phyloP scores from a whole-genome alignment of 495 filamentous ascomycete species.

The Lasiosphaeris hirsuta region DNA sequence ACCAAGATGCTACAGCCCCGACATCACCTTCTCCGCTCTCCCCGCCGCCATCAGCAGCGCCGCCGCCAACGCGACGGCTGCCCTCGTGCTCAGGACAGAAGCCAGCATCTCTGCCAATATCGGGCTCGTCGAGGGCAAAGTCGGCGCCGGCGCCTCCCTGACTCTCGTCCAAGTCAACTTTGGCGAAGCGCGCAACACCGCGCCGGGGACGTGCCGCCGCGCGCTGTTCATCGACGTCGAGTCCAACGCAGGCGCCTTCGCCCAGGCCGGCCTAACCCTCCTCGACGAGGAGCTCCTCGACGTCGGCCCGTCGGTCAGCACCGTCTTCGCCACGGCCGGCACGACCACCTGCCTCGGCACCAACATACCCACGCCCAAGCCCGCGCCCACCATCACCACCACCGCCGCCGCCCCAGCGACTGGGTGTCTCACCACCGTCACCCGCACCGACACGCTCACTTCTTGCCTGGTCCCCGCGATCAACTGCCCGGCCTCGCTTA shows the following conservation, averaged over 20 bases:
- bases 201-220: constrained; percentile 1
- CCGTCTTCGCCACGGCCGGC: constrained; percentile 30
- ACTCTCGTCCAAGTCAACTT: constrained; percentile 21
- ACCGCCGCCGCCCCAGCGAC: constrained; percentile 3
- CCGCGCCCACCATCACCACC: neutral
- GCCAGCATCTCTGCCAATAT: constrained; percentile 27
- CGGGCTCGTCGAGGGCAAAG: constrained; percentile 25
- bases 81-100: constrained; percentile 28
- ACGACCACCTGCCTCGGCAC: constrained; percentile 28
- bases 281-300: constrained; percentile 14
- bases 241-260: constrained; percentile 12
- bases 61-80: constrained; percentile 26
- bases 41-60: constrained; percentile 23
- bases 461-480: constrained; percentile 20
- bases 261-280: constrained; percentile 16
- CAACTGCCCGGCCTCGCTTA: constrained; percentile 26
- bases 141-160: constrained; percentile 20
- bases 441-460: constrained; percentile 18
- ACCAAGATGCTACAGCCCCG: constrained; percentile 19
- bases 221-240: constrained; percentile 31
- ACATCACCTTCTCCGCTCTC: constrained; percentile 24
- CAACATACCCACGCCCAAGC: neutral
- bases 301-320: constrained; percentile 24
- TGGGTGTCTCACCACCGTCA: constrained; percentile 10
- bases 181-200: constrained; percentile 31